Percentiles rank a stretch among this genome's conserved stretches.
These are phyloP conservation scores for Trichoderma afroharzianum DNA, from an alignment of 2,329 filamentous ascomycete species.

Conservation along the genomic window DNA sequence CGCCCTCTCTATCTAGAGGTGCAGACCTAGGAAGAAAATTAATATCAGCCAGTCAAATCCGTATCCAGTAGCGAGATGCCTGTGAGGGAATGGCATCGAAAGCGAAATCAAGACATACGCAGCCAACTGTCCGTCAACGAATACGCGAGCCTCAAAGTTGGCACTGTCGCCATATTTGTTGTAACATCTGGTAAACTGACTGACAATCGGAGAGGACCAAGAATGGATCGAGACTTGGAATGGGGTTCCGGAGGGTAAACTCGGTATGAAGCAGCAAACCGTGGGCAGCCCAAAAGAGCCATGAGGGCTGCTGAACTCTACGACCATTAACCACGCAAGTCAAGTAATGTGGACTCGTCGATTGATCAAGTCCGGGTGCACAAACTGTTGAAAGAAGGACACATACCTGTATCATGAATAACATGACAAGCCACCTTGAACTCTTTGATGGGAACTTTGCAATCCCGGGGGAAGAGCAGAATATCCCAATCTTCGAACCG, in stretches of 20 bases:
- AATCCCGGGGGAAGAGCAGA: constrained; percentile 68
- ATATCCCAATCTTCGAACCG: constrained; percentile 85
- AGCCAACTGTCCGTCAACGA: constrained; percentile 63
- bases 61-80: too few species aligned
- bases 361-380: too few species aligned
- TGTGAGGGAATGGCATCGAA: background rate
- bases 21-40: constrained; percentile 43
- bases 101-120: constrained; percentile 44
- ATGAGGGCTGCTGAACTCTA: constrained; percentile 52
- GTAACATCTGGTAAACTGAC: constrained; percentile 52
- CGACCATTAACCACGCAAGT: background rate
- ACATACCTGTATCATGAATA: constrained; percentile 48
- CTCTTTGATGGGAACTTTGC: constrained; percentile 70
- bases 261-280: constrained; percentile 69
- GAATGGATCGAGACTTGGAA: constrained; percentile 74
- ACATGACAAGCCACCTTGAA: constrained; percentile 77
- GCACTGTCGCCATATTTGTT: constrained; percentile 54
- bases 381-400: background rate
- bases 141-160: constrained; percentile 63
- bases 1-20: constrained; percentile 47
- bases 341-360: background rate
- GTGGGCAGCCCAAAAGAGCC: constrained; percentile 55
- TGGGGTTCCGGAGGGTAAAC: constrained; percentile 51
- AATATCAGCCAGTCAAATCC: background rate
- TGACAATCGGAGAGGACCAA: constrained; percentile 62